These are phyloP conservation scores for Haplosporangium gracile DNA, from an alignment of 192 early-diverging fungal species.

Conservation along the genomic window DNA sequence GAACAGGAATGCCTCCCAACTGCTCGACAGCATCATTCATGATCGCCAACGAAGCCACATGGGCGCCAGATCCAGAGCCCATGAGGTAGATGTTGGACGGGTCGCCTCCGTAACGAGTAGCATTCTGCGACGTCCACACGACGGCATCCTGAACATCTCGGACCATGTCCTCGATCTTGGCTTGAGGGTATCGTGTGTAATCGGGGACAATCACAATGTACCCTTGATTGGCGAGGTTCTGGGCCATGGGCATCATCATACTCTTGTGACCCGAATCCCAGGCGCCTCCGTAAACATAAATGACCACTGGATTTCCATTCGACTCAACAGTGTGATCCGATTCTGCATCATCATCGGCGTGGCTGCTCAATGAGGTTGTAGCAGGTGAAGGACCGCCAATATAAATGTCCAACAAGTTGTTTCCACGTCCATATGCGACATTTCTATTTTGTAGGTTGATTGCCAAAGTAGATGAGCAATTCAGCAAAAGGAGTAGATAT, in stretches of 20 bases:
- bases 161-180: conserved; percentile 62
- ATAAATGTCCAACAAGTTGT: conserved; percentile 45
- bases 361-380: not conserved
- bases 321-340: conserved; percentile 55
- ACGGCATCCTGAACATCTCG: conserved; percentile 57
- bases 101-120: conserved; percentile 55
- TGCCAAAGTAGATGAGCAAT: not conserved
- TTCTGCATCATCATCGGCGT: conserved; percentile 36
- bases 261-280: conserved; percentile 58
- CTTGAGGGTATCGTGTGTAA: conserved; percentile 58
- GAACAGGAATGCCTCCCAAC: conserved; percentile 29
- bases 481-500: not conserved
- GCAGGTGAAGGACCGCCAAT: conserved; percentile 23
- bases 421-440: conserved; percentile 40
- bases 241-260: conserved; percentile 61
- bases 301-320: conserved; percentile 49
- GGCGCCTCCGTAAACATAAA: conserved; percentile 52
- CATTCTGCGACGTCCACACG: conserved; percentile 50
- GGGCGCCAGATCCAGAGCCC: conserved; percentile 57
- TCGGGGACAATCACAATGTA: conserved; percentile 61
- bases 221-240: conserved; percentile 62
- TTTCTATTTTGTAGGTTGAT: conserved; percentile 24
- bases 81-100: conserved; percentile 58
- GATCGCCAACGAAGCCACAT: conserved; percentile 55
- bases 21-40: conserved; percentile 57